Evolutionary conservation across 192 early-diverging fungal species (phyloP).

Genomic region (Ambispora gerdemannii): DNA sequence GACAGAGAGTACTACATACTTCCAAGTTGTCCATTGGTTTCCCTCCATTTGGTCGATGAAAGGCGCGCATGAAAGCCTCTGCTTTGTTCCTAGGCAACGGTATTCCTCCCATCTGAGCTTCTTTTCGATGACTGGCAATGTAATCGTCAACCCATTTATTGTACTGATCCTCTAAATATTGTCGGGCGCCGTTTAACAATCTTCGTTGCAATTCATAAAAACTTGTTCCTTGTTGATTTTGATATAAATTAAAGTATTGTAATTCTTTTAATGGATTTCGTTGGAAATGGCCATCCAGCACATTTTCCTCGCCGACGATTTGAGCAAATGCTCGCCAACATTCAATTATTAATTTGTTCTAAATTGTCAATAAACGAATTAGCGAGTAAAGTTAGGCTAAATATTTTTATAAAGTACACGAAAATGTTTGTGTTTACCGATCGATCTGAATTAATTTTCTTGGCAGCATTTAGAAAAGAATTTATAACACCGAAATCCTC

Average conservation of each 20-base stretch:
- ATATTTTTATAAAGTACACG: background rate
- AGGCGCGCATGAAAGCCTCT: constrained; percentile 68
- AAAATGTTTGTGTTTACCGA: constrained; percentile 19
- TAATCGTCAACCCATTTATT: constrained; percentile 39
- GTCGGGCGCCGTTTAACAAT: constrained; percentile 43
- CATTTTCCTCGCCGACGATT: constrained; percentile 42
- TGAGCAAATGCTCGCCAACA: constrained; percentile 46
- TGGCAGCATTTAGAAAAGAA: constrained; percentile 44
- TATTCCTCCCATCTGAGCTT: constrained; percentile 74
- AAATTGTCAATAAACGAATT: constrained; percentile 6
- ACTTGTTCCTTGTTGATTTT: constrained; percentile 28
- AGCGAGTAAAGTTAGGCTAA: background rate
- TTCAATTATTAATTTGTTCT: constrained; percentile 40
- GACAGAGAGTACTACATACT: constrained; percentile 32
- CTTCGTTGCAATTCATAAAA: constrained; percentile 34
- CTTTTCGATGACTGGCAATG: constrained; percentile 58
- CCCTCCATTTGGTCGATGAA: constrained; percentile 56
- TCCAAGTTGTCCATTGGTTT: constrained; percentile 43
- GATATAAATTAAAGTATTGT: constrained; percentile 40
- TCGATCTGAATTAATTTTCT: constrained; percentile 38
- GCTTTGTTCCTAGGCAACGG: constrained; percentile 72
- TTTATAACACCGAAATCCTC: constrained; percentile 38
- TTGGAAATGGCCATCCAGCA: constrained; percentile 36
- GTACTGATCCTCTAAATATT: constrained; percentile 56
- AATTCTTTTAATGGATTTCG: constrained; percentile 42